These are phyloP conservation scores for Croton laevigatus DNA, from an alignment of 441 rosid genomes.

Conservation along the genomic window DNA sequence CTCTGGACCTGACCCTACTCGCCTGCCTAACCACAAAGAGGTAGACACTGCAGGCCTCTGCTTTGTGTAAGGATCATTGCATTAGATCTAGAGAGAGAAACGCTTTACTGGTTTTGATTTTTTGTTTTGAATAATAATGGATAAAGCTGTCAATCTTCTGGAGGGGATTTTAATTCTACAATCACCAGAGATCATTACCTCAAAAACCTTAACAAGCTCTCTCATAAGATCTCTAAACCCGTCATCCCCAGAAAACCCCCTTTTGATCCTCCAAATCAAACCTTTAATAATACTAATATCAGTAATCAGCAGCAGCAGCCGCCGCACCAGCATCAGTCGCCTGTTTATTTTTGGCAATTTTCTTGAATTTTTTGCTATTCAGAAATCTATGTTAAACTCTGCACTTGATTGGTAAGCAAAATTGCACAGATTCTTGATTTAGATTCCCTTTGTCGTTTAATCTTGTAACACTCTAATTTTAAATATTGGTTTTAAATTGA, in stretches of 20 bases:
- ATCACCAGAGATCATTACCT: conserved; percentile 51
- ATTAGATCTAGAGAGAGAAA: conserved; percentile 15
- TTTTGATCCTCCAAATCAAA: conserved; percentile 29
- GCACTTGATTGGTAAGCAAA: too few species aligned
- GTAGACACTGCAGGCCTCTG: not conserved
- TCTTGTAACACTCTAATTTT: too few species aligned
- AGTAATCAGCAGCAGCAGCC: conserved; percentile 19
- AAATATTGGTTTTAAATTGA: too few species aligned
- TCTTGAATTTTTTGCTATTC: too few species aligned
- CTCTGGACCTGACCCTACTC: conserved; percentile 17
- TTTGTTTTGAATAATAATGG: conserved; percentile 34
- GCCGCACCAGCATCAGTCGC: conserved; percentile 74
- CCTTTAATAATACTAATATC: not conserved
- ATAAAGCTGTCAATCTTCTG: conserved; percentile 59
- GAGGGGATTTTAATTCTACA: conserved; percentile 43
- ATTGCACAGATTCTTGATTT: too few species aligned
- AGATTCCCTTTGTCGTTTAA: too few species aligned
- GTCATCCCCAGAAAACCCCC: conserved; percentile 30
- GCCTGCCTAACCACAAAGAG: conserved; percentile 5
- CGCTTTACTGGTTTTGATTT: not conserved
- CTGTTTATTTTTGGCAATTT: too few species aligned
- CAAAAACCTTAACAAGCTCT: conserved; percentile 70
- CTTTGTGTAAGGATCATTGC: conserved; percentile 8
- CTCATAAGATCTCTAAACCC: conserved; percentile 85
- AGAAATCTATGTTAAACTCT: too few species aligned